Evolutionary conservation across 192 early-diverging fungal species (phyloP).

Genomic region (Entomortierella beljakovae): DNA sequence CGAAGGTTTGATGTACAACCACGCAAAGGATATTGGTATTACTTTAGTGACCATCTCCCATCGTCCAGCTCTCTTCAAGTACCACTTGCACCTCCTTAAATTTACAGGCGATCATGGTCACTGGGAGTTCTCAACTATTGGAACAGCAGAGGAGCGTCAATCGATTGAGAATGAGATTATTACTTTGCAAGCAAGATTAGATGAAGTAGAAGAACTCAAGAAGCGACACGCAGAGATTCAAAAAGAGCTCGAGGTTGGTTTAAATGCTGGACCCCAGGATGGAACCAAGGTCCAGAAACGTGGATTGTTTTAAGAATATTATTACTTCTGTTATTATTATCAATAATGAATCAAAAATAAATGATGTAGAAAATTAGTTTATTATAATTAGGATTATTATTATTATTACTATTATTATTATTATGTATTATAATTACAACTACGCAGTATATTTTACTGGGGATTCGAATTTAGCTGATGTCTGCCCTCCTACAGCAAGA

Average conservation of each 20-base stretch:
- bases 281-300: conserved; percentile 47
- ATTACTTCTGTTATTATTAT: not conserved
- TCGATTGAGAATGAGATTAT: conserved; percentile 91
- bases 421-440: not conserved
- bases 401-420: not conserved
- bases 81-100: conserved; percentile 93
- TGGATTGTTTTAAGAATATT: conserved; percentile 50
- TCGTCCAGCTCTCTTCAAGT: conserved; percentile 93
- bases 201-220: conserved; percentile 61
- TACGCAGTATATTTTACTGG: not conserved
- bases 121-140: conserved; percentile 81
- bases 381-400: no score
- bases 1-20: conserved; percentile 91
- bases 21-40: conserved; percentile 86
- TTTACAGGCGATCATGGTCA: conserved; percentile 95
- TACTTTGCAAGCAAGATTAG: conserved; percentile 67
- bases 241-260: conserved; percentile 62
- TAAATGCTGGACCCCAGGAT: conserved; percentile 49
- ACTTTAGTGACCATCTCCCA: conserved; percentile 96
- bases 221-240: conserved; percentile 61
- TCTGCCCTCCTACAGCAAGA: conserved; percentile 38
- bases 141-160: conserved; percentile 82
- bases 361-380: no score
- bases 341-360: not conserved
- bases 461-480: conserved; percentile 39